Percentiles rank a stretch among this genome's conserved stretches.
Evolutionary conservation across 2,329 filamentous ascomycete genomes (phyloP).

Genomic region (Arthrobotrys conoides): DNA sequence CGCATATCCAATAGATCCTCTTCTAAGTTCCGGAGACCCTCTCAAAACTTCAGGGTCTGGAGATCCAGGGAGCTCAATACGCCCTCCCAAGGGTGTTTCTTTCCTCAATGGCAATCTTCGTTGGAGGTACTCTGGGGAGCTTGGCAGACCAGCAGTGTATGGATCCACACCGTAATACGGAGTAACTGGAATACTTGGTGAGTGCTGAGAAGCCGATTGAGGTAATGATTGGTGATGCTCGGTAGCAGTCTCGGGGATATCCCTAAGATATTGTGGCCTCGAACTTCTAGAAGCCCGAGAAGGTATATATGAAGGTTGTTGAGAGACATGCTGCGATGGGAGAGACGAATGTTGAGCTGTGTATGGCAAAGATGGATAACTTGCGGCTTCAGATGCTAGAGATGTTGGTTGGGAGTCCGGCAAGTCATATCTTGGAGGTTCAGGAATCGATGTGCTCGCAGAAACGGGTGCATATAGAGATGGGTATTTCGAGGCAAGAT

Average conservation of each 20-base stretch:
- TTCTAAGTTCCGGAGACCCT: slow-evolving; percentile 48
- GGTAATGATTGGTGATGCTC: slow-evolving; percentile 28
- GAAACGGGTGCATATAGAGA: slow-evolving; percentile 8
- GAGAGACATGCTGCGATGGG: slow-evolving; percentile 10
- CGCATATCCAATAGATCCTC: slow-evolving; percentile 33
- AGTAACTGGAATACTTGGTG: slow-evolving; percentile 34
- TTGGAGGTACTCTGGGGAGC: slow-evolving; percentile 39
- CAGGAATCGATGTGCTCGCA: not conserved
- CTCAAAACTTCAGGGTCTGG: slow-evolving; percentile 51
- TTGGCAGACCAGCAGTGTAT: slow-evolving; percentile 38
- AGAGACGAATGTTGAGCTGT: slow-evolving; percentile 36
- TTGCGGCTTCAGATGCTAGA: slow-evolving; percentile 41
- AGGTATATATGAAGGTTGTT: slow-evolving; percentile 9
- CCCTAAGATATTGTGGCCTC: slow-evolving; percentile 21
- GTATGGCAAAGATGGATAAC: slow-evolving; percentile 44
- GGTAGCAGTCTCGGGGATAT: slow-evolving; percentile 27
- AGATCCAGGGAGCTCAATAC: slow-evolving; percentile 52
- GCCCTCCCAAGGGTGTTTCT: slow-evolving; percentile 54
- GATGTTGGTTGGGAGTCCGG: slow-evolving; percentile 32
- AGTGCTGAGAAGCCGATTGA: slow-evolving; percentile 39
- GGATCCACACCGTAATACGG: slow-evolving; percentile 35
- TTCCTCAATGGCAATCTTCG: slow-evolving; percentile 44
- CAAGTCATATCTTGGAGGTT: slow-evolving; percentile 16
- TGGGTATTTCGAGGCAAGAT: slow-evolving; percentile 26
- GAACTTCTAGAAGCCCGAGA: slow-evolving; percentile 30